phyloP scores from a whole-genome alignment of 2,329 filamentous ascomycete species.

The Venturia aucupariae region DNA sequence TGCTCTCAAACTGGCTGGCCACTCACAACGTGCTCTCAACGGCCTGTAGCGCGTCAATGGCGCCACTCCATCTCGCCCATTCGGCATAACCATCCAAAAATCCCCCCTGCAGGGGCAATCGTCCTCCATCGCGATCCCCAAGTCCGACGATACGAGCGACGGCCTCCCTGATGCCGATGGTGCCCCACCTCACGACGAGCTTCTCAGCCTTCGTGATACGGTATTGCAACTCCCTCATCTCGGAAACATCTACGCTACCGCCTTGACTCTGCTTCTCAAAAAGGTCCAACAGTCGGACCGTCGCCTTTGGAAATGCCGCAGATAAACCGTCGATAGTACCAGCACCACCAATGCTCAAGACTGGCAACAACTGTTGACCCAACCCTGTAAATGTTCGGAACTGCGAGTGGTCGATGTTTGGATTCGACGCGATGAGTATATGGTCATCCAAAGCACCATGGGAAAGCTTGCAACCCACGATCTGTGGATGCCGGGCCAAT shows the following conservation, averaged over 20 bases:
- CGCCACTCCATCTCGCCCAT: constrained; percentile 37
- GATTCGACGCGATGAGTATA: constrained; percentile 50
- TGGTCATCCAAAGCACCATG: constrained; percentile 59
- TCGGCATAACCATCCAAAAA: constrained; percentile 48
- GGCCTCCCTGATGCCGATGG: constrained; percentile 58
- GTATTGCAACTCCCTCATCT: constrained; percentile 42
- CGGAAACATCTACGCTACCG: not conserved
- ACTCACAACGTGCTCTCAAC: constrained; percentile 2
- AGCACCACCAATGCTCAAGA: constrained; percentile 52
- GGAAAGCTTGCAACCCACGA: constrained; percentile 61
- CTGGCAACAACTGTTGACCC: constrained; percentile 55
- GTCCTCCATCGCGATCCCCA: constrained; percentile 48
- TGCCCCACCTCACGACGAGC: constrained; percentile 50
- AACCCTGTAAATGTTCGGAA: constrained; percentile 57
- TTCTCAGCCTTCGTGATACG: constrained; percentile 54
- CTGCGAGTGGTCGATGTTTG: constrained; percentile 47
- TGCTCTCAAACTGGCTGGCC: too few species aligned
- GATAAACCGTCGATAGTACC: constrained; percentile 60
- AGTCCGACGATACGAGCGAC: constrained; percentile 49
- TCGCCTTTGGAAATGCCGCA: constrained; percentile 53
- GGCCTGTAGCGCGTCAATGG: constrained; percentile 9
- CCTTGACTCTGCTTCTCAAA: constrained; percentile 22
- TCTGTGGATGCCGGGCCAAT: constrained; percentile 55
- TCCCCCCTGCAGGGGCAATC: constrained; percentile 49
- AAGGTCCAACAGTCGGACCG: constrained; percentile 49